Evolutionary conservation across 306 rosid genomes (phyloP).

Genomic region (Quercus parvula): DNA sequence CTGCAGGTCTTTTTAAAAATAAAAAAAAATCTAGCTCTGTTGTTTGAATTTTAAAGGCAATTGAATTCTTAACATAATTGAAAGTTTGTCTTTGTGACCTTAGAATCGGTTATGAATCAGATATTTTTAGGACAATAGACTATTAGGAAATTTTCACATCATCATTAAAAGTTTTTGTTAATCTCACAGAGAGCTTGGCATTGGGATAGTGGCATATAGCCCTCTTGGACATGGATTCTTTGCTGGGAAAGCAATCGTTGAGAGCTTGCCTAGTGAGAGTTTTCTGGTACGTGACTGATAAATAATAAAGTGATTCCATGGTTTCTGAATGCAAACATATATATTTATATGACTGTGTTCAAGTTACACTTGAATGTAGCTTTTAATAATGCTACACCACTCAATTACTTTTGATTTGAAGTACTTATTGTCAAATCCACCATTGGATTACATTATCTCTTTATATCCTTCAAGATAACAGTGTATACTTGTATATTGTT

Average conservation of each 20-base stretch:
- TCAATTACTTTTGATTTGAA: too few relatives aligned
- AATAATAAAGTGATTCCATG: not conserved
- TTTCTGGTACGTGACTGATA: conserved; percentile 34
- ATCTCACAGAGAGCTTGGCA: conserved; percentile 58
- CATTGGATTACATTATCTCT: too few relatives aligned
- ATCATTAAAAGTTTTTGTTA: not conserved
- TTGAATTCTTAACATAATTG: not conserved
- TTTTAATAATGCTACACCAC: too few relatives aligned
- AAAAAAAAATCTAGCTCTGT: not conserved
- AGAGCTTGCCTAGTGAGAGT: conserved; percentile 52
- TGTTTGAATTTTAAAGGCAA: not conserved
- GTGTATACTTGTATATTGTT: not conserved
- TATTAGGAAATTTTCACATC: not conserved
- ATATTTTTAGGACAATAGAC: not conserved
- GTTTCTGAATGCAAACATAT: not conserved
- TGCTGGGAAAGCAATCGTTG: conserved; percentile 60
- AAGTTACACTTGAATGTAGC: too few relatives aligned
- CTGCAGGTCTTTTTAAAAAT: conserved; percentile 44
- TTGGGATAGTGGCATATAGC: conserved; percentile 66
- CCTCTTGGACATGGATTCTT: conserved; percentile 74
- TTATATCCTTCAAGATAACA: too few relatives aligned
- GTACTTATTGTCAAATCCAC: too few relatives aligned
- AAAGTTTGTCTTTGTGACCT: not conserved
- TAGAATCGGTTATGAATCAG: not conserved
- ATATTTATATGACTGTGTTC: not conserved